Conservation (phyloP, 495 filamentous ascomycete species). For the Annulohypoxylon stygium region DNA sequence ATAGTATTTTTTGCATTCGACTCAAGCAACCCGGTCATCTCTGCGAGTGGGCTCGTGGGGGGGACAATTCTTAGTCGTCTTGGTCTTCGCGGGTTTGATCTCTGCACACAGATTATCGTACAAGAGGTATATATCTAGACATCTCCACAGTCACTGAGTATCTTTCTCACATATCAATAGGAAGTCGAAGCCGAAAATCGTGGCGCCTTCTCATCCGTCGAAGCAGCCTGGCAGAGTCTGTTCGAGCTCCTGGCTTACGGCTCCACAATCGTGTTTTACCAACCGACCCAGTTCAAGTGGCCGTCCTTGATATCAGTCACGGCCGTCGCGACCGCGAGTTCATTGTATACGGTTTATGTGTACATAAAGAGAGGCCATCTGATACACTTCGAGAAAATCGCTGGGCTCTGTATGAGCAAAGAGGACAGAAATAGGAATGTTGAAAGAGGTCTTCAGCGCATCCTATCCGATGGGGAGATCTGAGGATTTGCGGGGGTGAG, state of each 20-base stretch:
- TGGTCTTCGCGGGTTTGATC: not conserved
- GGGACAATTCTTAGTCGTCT: not conserved
- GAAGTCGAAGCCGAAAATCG: conserved; percentile 4
- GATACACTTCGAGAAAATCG: not conserved
- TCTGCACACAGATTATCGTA: not conserved
- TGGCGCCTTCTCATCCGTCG: not conserved
- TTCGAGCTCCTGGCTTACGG: conserved; percentile 1
- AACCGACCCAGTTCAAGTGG: not conserved
- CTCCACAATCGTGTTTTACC: conserved; percentile 1
- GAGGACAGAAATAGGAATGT: not conserved
- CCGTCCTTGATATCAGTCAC: not conserved
- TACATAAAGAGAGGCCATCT: conserved; percentile 10
- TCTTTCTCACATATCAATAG: not conserved
- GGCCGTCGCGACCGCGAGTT: not conserved
- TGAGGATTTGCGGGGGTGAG: not conserved
- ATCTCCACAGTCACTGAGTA: no score
- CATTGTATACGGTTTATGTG: conserved; percentile 1
- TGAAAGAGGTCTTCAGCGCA: not conserved
- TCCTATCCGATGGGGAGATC: not conserved
- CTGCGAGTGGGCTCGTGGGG: not conserved
- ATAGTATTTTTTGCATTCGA: not conserved
- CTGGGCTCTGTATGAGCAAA: not conserved
- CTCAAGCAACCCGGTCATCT: not conserved
- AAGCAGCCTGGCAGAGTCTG: conserved; percentile 5
- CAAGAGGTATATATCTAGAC: conserved; percentile 5